Base-by-base conservation (phyloP, 2,329 filamentous ascomycete species). In the Teratosphaeriaceae sp. region DNA sequence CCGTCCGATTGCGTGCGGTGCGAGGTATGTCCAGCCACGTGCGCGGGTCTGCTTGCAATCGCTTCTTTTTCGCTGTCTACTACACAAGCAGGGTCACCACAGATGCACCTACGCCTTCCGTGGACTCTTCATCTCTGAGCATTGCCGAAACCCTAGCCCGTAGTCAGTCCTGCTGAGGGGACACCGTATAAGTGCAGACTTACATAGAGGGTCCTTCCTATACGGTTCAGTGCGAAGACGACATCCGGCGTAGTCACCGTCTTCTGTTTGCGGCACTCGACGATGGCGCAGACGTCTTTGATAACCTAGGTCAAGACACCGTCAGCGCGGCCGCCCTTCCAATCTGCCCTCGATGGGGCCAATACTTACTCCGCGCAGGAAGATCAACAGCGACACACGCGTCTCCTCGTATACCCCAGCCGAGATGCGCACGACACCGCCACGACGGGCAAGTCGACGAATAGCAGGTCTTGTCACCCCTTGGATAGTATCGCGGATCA, bases 401-500 rank as follows among this genome's bases (percentile, higher is more conserved):
- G 73, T 62, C 0, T 85, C 80, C 0, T 80, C 70, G 54, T 89
- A 89, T 2, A 88, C 80, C 0, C 34, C 50, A 0, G 59, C 74
- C 0, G 80, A 82, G 7, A 89, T 87, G 0, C 85, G 71, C 59
- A 88, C 88, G 0, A 90, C 81, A 0, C 85, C 85, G 1, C 85
- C 85, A 5, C 85, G 79, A 5, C 85, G 77, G 1, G 85, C 85
- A 0, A 90, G 65, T 30, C 85, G 80, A 63, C 88, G 84, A 45
- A 57, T 59, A 39, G 48, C 53, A 15, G 47, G 46, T 82, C 94
- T 95, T 63, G 88, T 96, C 65, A 96, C 94, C 73, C 89, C 89
- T 75, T 94, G 88, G 65, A 96, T 95, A 83, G 94, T 95, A 83
- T 95, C 89, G 72, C 88, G 86, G 69, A 95, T 79, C 77, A 95